These are phyloP conservation scores for Phytophthora ramorum DNA, from an alignment of 352 stramenopile genomes.

Conservation along the genomic window DNA sequence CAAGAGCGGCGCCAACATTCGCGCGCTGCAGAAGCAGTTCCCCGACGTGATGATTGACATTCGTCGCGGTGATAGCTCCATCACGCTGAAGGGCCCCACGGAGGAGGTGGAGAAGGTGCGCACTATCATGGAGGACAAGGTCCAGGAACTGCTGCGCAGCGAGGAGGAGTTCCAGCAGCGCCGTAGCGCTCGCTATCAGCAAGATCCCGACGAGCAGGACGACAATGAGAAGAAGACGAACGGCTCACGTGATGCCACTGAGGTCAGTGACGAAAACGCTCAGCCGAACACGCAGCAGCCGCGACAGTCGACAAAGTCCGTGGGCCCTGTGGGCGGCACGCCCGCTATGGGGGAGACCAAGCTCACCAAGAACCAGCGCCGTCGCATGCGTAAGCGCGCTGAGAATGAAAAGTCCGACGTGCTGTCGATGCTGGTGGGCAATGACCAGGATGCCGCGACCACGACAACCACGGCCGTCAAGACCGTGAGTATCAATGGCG, in stretches of 20 bases:
- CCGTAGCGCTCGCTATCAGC: conserved; percentile 34
- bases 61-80: conserved; percentile 48
- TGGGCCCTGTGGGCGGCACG: conserved; percentile 46
- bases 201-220: conserved; percentile 45
- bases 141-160: conserved; percentile 62
- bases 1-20: conserved; percentile 83
- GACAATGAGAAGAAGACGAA: conserved; percentile 29
- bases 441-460: conserved; percentile 9
- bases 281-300: conserved; percentile 30
- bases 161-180: conserved; percentile 59
- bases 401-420: conserved; percentile 80
- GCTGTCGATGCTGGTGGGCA: conserved; percentile 65
- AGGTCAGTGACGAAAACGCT: conserved; percentile 45
- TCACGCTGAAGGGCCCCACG: conserved; percentile 62
- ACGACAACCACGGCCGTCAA: conserved; percentile 41
- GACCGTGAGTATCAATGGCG: conserved; percentile 21
- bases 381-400: conserved; percentile 77
- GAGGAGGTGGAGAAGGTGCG: conserved; percentile 62
- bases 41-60: conserved; percentile 72
- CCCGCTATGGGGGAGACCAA: conserved; percentile 48
- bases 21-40: conserved; percentile 71
- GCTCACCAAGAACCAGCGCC: conserved; percentile 84
- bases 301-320: conserved; percentile 14
- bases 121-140: conserved; percentile 75
- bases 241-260: conserved; percentile 5